Base-by-base conservation (phyloP, 1,284 basidiomycete genomes). In the Ceratobasidium sp. region DNA sequence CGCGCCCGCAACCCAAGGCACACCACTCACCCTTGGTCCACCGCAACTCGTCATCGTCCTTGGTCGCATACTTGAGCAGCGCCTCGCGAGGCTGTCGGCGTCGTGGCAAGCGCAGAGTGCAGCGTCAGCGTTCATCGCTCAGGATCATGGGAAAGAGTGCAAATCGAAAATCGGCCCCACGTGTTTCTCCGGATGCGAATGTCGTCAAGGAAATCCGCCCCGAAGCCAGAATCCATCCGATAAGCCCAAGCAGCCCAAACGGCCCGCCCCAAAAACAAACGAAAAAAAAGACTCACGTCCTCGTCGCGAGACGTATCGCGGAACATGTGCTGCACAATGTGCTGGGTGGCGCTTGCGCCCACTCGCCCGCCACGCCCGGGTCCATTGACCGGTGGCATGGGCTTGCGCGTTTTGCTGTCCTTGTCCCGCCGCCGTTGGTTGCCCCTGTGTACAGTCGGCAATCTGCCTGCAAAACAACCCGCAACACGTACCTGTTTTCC, bases 291-390 rank as follows among this genome's bases (percentile, higher is more conserved):
- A 94, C 96, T 89, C 86, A 97, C 96, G 85, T 98, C 96, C 85
- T 97, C 92, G 85, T 95, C 94, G 81, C 95, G 86, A 57, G 93
- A 94, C 78, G 91, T 94, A 82, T 96, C 94, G 82, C 93, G 89
- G 75, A 96, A 95, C 82, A 99, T 86, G 81, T 94, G 93, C 85
- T 98, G 95, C 57, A 99, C 96, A 78, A 98, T 90, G 81, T 97
- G 95, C 80, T 98, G 95, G 62, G 94, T 98, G 4, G 96, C 97
- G 84, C 94, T 96, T 49, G 95, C 94, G 32, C 98, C 98, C 61
- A 99, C 94, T 40, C 97, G 87, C 62, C 98, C 98, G 37, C 97
- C 97, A 81, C 89, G 90, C 69, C 98, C 98, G 40, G 94, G 95
- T 4, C 98, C 98, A 73, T 88, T 90, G 61, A 99, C 90, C 32